These are phyloP conservation scores for Lactifluus pinguis DNA, from an alignment of 768 basidiomycete species.

Conservation along the genomic window DNA sequence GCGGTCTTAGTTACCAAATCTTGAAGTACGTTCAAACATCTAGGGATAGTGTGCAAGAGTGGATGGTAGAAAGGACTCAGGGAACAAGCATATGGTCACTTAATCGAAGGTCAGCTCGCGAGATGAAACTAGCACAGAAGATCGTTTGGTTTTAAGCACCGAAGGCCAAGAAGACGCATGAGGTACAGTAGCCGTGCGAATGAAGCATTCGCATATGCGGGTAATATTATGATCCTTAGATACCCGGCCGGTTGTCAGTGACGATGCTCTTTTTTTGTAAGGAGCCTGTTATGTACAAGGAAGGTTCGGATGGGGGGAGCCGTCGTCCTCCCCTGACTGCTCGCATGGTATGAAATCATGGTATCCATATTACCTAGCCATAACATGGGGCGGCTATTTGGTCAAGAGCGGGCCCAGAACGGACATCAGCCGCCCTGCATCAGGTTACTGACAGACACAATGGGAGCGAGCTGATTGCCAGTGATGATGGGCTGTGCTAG, in stretches of 20 bases:
- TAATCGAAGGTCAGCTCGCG: not conserved
- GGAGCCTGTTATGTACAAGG: not conserved
- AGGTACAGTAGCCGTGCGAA: not conserved
- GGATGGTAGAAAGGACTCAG: not conserved
- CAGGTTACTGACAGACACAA: not conserved
- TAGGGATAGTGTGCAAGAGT: no score
- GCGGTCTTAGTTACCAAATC: not conserved
- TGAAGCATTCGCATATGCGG: not conserved
- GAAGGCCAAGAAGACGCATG: not conserved
- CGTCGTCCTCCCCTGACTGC: not conserved
- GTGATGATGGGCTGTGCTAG: conserved; percentile 6
- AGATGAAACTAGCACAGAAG: not conserved
- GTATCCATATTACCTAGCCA: not conserved
- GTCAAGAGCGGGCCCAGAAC: not conserved
- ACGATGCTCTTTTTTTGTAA: no score
- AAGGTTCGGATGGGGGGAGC: not conserved
- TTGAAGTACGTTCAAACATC: no score
- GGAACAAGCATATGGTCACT: not conserved
- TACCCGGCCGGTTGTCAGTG: not conserved
- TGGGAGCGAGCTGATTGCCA: not conserved
- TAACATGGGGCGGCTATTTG: not conserved
- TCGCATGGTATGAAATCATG: not conserved
- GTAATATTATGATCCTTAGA: not conserved
- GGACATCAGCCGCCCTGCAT: not conserved
- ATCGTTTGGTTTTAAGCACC: not conserved